Percentiles rank a stretch among this genome's conserved stretches.
phyloP scores from a whole-genome alignment of 1,139 yeast genomes.

The Zygoascus meyerae region DNA sequence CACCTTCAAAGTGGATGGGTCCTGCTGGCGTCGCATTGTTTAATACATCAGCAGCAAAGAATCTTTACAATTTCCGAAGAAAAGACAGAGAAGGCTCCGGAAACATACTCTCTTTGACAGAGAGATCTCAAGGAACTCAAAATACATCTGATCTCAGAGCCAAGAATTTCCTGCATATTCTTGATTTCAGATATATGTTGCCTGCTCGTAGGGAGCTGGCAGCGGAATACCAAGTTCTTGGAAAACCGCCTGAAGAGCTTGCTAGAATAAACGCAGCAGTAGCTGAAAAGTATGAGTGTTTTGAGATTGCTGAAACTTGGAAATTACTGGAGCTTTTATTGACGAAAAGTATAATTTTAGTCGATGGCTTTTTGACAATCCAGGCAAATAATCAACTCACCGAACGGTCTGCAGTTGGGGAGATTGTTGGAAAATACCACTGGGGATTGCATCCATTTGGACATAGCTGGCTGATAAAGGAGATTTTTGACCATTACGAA shows the following conservation, averaged over 20 bases:
- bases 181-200: conserved; percentile 62
- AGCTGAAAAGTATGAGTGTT: conserved; percentile 57
- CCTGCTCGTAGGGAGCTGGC: conserved; percentile 80
- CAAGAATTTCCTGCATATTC: conserved; percentile 51
- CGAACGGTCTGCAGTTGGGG: conserved; percentile 1
- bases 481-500: conserved; percentile 62
- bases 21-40: conserved; percentile 6
- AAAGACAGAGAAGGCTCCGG: conserved; percentile 2
- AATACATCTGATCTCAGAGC: conserved; percentile 17
- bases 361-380: not conserved
- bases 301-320: conserved; percentile 75
- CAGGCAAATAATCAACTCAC: not conserved
- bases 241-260: conserved; percentile 57
- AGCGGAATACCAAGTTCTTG: conserved; percentile 63
- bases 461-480: conserved; percentile 61
- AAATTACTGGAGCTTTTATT: conserved; percentile 37
- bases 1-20: not conserved
- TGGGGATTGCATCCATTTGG: conserved; percentile 90
- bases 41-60: conserved; percentile 2
- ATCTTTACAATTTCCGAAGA: conserved; percentile 5
- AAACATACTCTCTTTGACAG: conserved; percentile 8
- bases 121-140: conserved; percentile 11
- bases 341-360: conserved; percentile 16
- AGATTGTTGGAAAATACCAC: conserved; percentile 20
- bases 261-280: conserved; percentile 69